Evolutionary conservation across 2,329 filamentous ascomycete genomes (phyloP).

Genomic region (Berkeleyomyces rouxiae): DNA sequence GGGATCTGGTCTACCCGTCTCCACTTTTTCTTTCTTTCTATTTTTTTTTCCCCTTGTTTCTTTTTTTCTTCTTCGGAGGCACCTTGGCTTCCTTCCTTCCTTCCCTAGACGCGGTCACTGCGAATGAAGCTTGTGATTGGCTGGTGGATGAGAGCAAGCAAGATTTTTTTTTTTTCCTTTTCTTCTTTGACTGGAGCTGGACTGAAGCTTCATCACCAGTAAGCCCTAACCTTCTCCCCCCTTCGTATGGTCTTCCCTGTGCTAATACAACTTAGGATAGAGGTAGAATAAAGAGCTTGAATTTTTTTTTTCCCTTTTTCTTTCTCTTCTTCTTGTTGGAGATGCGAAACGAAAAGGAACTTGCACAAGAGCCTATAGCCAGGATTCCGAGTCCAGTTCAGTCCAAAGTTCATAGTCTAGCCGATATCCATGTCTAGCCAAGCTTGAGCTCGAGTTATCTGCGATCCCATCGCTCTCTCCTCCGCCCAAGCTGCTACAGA

Average conservation of each 20-base stretch:
- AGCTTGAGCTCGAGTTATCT: neutral
- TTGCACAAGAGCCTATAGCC: no score
- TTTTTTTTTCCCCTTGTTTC: neutral
- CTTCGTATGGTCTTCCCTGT: no score
- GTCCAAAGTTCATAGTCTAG: no score
- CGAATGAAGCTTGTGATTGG: constrained; percentile 1
- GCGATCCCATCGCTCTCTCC: neutral
- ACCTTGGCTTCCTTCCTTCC: neutral
- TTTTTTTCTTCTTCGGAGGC: neutral
- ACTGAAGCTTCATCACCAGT: no score
- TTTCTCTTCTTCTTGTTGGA: neutral
- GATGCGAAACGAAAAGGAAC: no score
- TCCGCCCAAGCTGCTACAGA: neutral
- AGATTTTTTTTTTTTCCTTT: neutral
- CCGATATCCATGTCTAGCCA: no score
- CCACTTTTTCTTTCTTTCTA: neutral
- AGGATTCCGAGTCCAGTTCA: no score
- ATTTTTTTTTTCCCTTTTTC: neutral
- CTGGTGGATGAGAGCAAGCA: neutral
- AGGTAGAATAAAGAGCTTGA: no score
- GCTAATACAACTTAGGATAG: no score
- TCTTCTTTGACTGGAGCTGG: neutral
- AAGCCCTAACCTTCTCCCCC: no score
- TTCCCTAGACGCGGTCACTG: neutral
- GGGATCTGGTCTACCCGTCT: no score